phyloP scores from a whole-genome alignment of 1,139 yeast genomes.

The Scheffersomyces cryptocercus region DNA sequence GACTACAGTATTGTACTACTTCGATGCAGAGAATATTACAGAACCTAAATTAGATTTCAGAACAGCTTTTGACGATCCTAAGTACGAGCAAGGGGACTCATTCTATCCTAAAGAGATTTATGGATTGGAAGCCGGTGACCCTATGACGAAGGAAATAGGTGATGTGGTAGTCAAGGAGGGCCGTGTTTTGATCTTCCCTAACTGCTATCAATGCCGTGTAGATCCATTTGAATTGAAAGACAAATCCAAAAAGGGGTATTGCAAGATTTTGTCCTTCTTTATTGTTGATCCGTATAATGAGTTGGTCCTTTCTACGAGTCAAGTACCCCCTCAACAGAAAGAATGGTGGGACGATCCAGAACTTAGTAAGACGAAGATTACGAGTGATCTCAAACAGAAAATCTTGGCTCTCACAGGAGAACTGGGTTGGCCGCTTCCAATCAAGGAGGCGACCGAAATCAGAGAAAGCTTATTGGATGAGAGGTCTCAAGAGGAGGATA shows the following conservation, averaged over 20 bases:
- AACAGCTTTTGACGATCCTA: conserved; percentile 29
- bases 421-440: background rate
- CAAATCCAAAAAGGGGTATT: conserved; percentile 31
- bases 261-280: conserved; percentile 41
- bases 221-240: conserved; percentile 37
- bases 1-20: conserved; percentile 40
- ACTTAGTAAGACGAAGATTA: conserved; percentile 4
- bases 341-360: conserved; percentile 29
- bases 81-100: conserved; percentile 35
- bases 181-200: conserved; percentile 39
- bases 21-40: conserved; percentile 38
- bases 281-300: conserved; percentile 36
- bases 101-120: conserved; percentile 21
- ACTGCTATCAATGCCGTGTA: conserved; percentile 38
- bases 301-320: conserved; percentile 25
- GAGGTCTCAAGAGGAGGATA: background rate
- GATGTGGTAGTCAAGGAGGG: conserved; percentile 23
- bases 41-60: conserved; percentile 34
- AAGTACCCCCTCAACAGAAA: conserved; percentile 41
- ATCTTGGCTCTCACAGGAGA: background rate
- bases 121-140: conserved; percentile 30
- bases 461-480: conserved; percentile 1
- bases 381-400: conserved; percentile 7
- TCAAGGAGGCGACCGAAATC: conserved; percentile 1
- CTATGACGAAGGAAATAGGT: conserved; percentile 23